Evolutionary conservation across 768 basidiomycete genomes (phyloP), one percentile per base, ranked within the genome.

Genomic region (Agrocybe pediades): DNA sequence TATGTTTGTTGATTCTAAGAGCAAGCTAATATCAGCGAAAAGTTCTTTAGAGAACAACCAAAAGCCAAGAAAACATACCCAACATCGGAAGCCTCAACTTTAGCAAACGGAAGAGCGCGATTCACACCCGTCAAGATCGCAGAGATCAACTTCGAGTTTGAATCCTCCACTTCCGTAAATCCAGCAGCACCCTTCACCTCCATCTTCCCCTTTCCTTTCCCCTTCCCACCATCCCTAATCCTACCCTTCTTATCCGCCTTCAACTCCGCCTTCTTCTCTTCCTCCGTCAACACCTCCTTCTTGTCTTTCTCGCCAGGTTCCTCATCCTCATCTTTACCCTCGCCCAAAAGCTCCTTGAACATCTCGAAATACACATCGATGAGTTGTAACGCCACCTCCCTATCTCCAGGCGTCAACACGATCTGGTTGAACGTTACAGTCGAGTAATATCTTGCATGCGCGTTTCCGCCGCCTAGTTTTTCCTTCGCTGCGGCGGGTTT

Each of bases 401-500:
- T 76, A 60, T 97, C 95, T 16, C 67, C 74, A 6, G 81, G 78
- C 9, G 78, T 73, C 25, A 98, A 77, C 36, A 93, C 84, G 53
- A 95, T 86, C 71, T 98, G 97, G 68, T 98, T 98, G 60, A 98
- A 86, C 0, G 97, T 97, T 64, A 97, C 93, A 5, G 89, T 79
- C 15, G 92, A 85, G 68, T 98, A 99, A 71, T 98, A 99, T 46
- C 87, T 81, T 0, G 87, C 88, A 68, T 98, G 95, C 13, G 79
- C 73, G 60, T 85, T 86, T 41, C 75, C 77, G 9, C 69, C 64
- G 45, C 74, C 75, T 67, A 80, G 69, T 42, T 76, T 74, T 62
- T 71, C 71, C 53, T 68, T 55, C 11, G 68, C 25, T 1, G 61
- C 20, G 8, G 59, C 53, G 9, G 70, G 23, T 49, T 71, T 73